phyloP scores from a whole-genome alignment of 1,284 basidiomycete genomes.

The Apiotrichum gamsii region DNA sequence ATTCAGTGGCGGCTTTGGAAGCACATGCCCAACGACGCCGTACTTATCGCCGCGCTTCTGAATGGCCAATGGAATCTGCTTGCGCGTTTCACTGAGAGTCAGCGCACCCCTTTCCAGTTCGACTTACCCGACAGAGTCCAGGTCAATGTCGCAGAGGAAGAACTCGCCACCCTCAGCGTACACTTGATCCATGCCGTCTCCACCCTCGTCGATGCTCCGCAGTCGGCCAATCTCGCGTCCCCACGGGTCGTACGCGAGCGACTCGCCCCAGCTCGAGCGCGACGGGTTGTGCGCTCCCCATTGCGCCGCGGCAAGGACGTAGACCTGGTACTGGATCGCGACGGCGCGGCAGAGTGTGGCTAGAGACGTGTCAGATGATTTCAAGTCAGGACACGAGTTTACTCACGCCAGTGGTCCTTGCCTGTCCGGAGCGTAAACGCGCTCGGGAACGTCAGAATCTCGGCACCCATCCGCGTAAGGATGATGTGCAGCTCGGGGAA shows the following conservation, averaged over 20 bases:
- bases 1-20: too few species aligned
- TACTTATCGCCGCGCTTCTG: constrained; percentile 39
- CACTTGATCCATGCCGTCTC: constrained; percentile 15
- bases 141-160: constrained; percentile 34
- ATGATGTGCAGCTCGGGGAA: constrained; percentile 51
- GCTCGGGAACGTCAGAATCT: constrained; percentile 51
- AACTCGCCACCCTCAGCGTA: constrained; percentile 29
- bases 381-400: background rate
- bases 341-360: constrained; percentile 24
- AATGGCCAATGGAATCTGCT: constrained; percentile 38
- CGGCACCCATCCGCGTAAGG: constrained; percentile 47
- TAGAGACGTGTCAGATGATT: background rate
- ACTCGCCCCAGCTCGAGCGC: constrained; percentile 38
- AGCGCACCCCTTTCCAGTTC: background rate
- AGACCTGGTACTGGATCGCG: constrained; percentile 41
- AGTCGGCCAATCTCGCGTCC: constrained; percentile 32
- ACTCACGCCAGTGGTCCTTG: constrained; percentile 41
- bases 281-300: constrained; percentile 32
- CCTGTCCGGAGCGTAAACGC: constrained; percentile 52
- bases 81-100: constrained; percentile 23
- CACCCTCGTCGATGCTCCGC: constrained; percentile 30
- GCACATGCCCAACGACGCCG: constrained; percentile 23
- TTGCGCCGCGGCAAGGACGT: constrained; percentile 42
- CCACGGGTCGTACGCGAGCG: constrained; percentile 40
- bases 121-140: constrained; percentile 23